Percentiles rank a stretch among this genome's conserved stretches.
These are phyloP conservation scores for Spatholobus suberectus DNA, from an alignment of 306 rosid genomes.

Conservation along the genomic window DNA sequence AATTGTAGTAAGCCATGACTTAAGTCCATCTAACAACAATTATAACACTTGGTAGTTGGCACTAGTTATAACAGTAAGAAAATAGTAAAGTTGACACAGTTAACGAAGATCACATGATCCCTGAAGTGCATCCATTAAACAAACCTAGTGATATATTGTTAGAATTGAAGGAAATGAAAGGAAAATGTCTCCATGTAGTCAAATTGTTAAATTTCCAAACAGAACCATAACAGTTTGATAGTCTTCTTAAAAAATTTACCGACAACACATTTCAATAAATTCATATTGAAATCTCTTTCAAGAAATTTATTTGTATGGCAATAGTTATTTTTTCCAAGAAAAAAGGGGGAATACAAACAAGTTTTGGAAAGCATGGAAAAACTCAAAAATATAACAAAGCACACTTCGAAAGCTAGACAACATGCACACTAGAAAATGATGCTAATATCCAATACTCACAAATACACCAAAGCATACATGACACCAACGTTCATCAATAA, in stretches of 20 bases:
- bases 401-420: neutral
- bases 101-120: neutral
- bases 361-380: neutral
- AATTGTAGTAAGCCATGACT: neutral
- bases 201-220: slow-evolving; percentile 21
- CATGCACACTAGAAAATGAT: slow-evolving; percentile 30
- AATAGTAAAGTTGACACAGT: neutral
- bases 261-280: neutral
- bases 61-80: neutral
- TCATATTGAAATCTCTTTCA: neutral
- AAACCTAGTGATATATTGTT: neutral
- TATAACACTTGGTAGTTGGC: neutral
- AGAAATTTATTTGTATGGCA: neutral
- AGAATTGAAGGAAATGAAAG: slow-evolving; percentile 9
- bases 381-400: neutral
- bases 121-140: neutral
- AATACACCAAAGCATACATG: slow-evolving; percentile 3
- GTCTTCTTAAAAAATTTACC: neutral
- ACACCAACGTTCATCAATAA: neutral
- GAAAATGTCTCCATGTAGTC: neutral
- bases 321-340: neutral
- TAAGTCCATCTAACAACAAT: neutral
- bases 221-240: neutral
- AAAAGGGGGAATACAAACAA: neutral
- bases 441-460: neutral